These are phyloP conservation scores for Ophiocordyceps polyrhachis-furcata DNA, from an alignment of 2,329 filamentous ascomycete species.

Conservation along the genomic window DNA sequence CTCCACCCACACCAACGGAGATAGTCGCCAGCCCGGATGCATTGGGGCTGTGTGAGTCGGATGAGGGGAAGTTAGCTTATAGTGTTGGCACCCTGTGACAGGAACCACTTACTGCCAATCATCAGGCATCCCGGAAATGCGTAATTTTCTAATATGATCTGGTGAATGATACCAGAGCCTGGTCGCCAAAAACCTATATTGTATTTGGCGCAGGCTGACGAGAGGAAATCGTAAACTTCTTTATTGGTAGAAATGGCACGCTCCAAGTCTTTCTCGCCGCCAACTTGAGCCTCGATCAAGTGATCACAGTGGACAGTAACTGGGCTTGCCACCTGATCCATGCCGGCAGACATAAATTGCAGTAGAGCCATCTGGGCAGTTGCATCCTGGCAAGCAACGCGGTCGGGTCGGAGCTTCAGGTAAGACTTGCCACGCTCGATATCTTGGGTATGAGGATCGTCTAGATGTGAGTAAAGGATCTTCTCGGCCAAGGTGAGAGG, in stretches of 20 bases:
- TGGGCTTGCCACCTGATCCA: slow-evolving; percentile 83
- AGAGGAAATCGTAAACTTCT: slow-evolving; percentile 93
- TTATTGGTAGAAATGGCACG: slow-evolving; percentile 79
- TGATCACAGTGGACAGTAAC: slow-evolving; percentile 98
- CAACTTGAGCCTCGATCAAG: slow-evolving; percentile 51
- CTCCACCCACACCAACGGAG: slow-evolving; percentile 91
- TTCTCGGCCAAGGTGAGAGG: slow-evolving; percentile 95
- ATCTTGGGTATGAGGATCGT: slow-evolving; percentile 89
- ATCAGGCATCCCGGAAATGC: slow-evolving; percentile 96
- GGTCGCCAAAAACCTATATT: slow-evolving; percentile 94
- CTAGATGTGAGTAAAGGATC: slow-evolving; percentile 96
- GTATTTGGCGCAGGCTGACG: slow-evolving; percentile 78
- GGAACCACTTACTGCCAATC: slow-evolving; percentile 25
- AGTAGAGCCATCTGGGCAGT: slow-evolving; percentile 87
- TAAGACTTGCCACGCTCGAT: slow-evolving; percentile 93
- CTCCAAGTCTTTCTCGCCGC: slow-evolving; percentile 55
- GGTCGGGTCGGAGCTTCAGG: slow-evolving; percentile 89
- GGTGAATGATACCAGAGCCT: slow-evolving; percentile 88
- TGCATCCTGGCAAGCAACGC: slow-evolving; percentile 98
- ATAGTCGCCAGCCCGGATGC: slow-evolving; percentile 87
- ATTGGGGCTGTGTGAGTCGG: slow-evolving; percentile 93
- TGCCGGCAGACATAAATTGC: slow-evolving; percentile 68
- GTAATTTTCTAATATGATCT: slow-evolving; percentile 96
- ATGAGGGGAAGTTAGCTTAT: slow-evolving; percentile 32
- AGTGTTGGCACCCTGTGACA: too few species aligned